phyloP scores from a whole-genome alignment of 2,329 filamentous ascomycete genomes.

The Aspergillus eucalypticola region DNA sequence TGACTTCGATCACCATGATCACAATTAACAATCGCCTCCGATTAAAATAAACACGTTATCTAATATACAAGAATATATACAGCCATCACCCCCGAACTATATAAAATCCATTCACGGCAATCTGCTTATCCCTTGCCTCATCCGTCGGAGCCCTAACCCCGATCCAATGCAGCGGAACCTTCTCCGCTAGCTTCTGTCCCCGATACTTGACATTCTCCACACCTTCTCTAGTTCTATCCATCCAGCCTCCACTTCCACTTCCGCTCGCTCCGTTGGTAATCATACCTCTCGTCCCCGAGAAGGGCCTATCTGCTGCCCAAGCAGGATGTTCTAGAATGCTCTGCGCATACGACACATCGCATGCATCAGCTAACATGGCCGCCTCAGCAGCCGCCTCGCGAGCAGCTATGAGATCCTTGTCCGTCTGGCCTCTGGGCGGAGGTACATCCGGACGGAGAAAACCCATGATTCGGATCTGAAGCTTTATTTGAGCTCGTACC shows the following conservation, averaged over 20 bases:
- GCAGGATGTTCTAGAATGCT: slow-evolving; percentile 40
- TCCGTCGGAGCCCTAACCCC: slow-evolving; percentile 55
- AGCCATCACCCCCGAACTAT: slow-evolving; percentile 26
- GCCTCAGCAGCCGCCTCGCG: slow-evolving; percentile 37
- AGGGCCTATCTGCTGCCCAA: slow-evolving; percentile 37
- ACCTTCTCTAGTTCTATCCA: slow-evolving; percentile 48
- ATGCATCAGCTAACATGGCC: slow-evolving; percentile 40
- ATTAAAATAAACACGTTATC: too few species aligned
- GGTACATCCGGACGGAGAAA: slow-evolving; percentile 51
- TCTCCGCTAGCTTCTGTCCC: slow-evolving; percentile 58
- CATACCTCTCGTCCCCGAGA: not conserved
- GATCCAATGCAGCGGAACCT: slow-evolving; percentile 59
- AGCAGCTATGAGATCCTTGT: slow-evolving; percentile 36
- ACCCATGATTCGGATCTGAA: slow-evolving; percentile 62
- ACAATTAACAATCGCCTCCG: not conserved
- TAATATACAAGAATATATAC: not conserved
- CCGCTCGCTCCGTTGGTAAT: not conserved
- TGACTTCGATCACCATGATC: not conserved
- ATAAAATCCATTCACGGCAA: slow-evolving; percentile 41
- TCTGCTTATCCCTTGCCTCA: slow-evolving; percentile 49
- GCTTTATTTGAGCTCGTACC: slow-evolving; percentile 2
- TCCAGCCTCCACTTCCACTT: slow-evolving; percentile 19
- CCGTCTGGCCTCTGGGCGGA: slow-evolving; percentile 3
- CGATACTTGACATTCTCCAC: slow-evolving; percentile 52
- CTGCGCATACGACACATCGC: slow-evolving; percentile 41